A percentile compares a stretch with the other conserved stretches of the same genome.
Evolutionary conservation across 768 basidiomycete species (phyloP).

Genomic region (Lentinula sp.): DNA sequence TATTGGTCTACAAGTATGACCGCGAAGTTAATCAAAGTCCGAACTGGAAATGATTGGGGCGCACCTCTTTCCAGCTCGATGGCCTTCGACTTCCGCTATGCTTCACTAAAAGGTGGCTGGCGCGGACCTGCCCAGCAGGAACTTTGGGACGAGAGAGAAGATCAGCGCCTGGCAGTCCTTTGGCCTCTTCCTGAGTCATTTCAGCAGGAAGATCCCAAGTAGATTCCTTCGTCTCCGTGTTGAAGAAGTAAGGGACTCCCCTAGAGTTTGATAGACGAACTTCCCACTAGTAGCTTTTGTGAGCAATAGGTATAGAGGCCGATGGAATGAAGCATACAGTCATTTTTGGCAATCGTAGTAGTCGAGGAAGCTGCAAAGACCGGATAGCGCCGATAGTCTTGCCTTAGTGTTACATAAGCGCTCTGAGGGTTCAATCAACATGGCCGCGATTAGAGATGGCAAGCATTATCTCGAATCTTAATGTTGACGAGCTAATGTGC

Average conservation of each 20-base stretch:
- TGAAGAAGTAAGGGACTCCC: slow-evolving; percentile 84
- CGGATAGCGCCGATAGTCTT: too few species aligned
- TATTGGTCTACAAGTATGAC: slow-evolving; percentile 46
- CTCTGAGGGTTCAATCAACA: not conserved
- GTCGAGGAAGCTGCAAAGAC: too few species aligned
- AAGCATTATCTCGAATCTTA: not conserved
- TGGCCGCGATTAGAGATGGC: not conserved
- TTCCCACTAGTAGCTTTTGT: slow-evolving; percentile 52
- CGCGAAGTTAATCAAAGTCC: not conserved
- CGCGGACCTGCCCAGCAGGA: slow-evolving; percentile 61
- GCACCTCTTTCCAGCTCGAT: slow-evolving; percentile 80
- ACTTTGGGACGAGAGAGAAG: slow-evolving; percentile 28
- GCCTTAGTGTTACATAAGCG: not conserved
- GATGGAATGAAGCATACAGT: not conserved
- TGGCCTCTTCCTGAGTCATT: slow-evolving; percentile 55
- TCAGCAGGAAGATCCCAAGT: slow-evolving; percentile 72
- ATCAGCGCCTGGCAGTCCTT: slow-evolving; percentile 61
- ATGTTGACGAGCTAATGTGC: not conserved
- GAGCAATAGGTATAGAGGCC: not conserved
- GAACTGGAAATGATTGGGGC: slow-evolving; percentile 15
- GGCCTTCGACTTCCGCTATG: slow-evolving; percentile 75
- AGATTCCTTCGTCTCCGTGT: slow-evolving; percentile 61
- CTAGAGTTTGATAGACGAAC: slow-evolving; percentile 79
- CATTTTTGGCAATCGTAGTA: not conserved
- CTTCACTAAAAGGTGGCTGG: slow-evolving; percentile 95